Conservation (phyloP, 2,329 filamentous ascomycete species). For the Ophiostoma ulmi region DNA sequence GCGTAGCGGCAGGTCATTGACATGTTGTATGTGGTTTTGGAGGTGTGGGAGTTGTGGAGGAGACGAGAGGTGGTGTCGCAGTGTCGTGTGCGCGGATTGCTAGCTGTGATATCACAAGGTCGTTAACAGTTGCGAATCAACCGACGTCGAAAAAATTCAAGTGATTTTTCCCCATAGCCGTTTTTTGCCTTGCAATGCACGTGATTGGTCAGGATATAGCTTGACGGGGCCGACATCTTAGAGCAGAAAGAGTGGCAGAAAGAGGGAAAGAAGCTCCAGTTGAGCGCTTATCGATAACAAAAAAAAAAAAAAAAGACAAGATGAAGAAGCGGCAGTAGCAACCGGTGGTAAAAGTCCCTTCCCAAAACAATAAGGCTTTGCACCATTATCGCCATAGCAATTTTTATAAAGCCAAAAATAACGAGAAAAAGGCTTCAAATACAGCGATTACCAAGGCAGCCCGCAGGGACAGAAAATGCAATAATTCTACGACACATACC, state of each 20-base stretch:
- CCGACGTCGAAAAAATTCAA: slow-evolving; percentile 23
- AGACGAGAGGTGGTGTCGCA: slow-evolving; percentile 1
- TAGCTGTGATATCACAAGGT: slow-evolving; percentile 9
- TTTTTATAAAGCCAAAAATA: not conserved
- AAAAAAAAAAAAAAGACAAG: slow-evolving; percentile 20
- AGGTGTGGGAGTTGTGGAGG: not conserved
- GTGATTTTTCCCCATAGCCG: slow-evolving; percentile 20
- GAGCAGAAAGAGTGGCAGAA: not conserved
- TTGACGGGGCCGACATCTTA: slow-evolving; percentile 14
- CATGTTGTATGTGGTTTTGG: slow-evolving; percentile 41
- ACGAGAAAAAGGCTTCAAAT: slow-evolving; percentile 14
- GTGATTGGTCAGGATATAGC: slow-evolving; percentile 13
- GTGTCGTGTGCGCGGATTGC: slow-evolving; percentile 5
- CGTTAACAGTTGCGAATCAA: slow-evolving; percentile 14
- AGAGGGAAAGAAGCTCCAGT: slow-evolving; percentile 7
- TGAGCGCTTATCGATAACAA: slow-evolving; percentile 23
- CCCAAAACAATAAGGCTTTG: slow-evolving; percentile 14
- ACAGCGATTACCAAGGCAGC: not conserved
- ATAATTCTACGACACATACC: slow-evolving; percentile 15
- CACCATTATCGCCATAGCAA: slow-evolving; percentile 16
- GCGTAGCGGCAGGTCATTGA: slow-evolving; percentile 59
- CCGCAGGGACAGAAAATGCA: slow-evolving; percentile 11
- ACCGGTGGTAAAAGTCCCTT: not conserved
- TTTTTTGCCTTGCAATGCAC: slow-evolving; percentile 14
- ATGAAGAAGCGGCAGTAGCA: slow-evolving; percentile 16